Evolutionary conservation across 2,329 filamentous ascomycete species (phyloP).

Genomic region (Coniosporium tulheliwenetii): DNA sequence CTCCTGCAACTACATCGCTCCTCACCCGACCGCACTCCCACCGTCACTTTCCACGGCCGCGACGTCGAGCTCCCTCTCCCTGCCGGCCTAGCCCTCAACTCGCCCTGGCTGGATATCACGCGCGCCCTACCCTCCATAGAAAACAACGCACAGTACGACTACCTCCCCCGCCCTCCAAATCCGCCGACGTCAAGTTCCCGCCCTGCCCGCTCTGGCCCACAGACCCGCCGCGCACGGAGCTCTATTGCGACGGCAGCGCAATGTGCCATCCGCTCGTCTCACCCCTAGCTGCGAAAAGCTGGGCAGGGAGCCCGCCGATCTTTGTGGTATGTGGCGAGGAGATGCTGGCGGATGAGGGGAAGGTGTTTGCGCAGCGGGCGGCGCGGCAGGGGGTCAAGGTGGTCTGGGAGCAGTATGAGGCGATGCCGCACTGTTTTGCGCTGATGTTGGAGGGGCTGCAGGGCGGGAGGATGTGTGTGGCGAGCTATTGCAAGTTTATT

Average conservation of each 20-base stretch:
- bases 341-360: constrained; percentile 51
- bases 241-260: constrained; percentile 28
- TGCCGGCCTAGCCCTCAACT: constrained; percentile 45
- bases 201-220: constrained; percentile 35
- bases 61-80: constrained; percentile 47
- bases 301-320: constrained; percentile 48
- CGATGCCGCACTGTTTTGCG: constrained; percentile 60
- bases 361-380: constrained; percentile 42
- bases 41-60: constrained; percentile 45
- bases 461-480: constrained; percentile 16
- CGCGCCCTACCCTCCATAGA: constrained; percentile 43
- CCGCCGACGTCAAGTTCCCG: constrained; percentile 19
- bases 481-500: constrained; percentile 19
- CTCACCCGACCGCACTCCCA: constrained; percentile 21
- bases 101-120: constrained; percentile 58
- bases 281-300: constrained; percentile 40
- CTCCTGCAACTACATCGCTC: constrained; percentile 45
- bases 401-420: constrained; percentile 57
- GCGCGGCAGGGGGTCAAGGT: constrained; percentile 42
- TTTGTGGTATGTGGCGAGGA: constrained; percentile 59
- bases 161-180: constrained; percentile 36
- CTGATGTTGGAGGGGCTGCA: constrained; percentile 23
- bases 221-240: constrained; percentile 26
- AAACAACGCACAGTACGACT: constrained; percentile 42
- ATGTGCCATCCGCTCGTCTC: constrained; percentile 52